Evolutionary conservation across 352 stramenopile genomes (phyloP), one percentile per base, ranked within the genome.

Genomic region (Saprolegnia diclina): DNA sequence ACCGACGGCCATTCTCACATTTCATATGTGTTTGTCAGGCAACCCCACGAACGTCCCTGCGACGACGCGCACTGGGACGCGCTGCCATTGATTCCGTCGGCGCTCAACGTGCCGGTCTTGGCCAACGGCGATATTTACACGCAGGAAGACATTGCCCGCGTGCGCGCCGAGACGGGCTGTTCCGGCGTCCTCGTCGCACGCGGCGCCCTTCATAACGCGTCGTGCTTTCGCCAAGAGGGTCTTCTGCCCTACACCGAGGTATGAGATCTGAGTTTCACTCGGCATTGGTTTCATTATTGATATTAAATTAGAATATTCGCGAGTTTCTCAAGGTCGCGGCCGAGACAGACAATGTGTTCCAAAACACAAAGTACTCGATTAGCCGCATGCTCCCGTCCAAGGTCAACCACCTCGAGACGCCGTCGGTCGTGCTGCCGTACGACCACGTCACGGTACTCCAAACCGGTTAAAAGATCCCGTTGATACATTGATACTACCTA

Each of bases 311-410:
- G 75, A 77, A 81, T 14, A 81, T 90, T 19, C 61, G 77, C 1
- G 81, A 87, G 46, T 94, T 92, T 71, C 73, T 94, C n/a, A 79
- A 82, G 56, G 76, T 79, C 44, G 77, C 83, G 0, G 87, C 84
- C 7, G 85, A 93, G 77, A 87, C 77, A 4, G 88, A 96, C 78
- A 95, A 95, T 48, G 80, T 92, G 56, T 94, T 85, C 56, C 85
- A 94, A 62, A 97, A 96, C 77, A 91, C 87, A 68, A 97, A 97
- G 80, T 97, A 97, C 82, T 93, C 81, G 44, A 70, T 95, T 37
- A 89, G 78, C 65, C 81, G 87, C 29, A 94, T 94, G 87, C 72
- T 94, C 22, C 85, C 87, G 24, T 78, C 73, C 64, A 91, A 87
- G 46, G 75, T 76, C 26, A 80, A 89, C 46, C 18, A 19, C 42